Evolutionary conservation across 2,329 filamentous ascomycete species (phyloP), one percentile per base, ranked within the genome.

Genomic region (Penicillium sp.): DNA sequence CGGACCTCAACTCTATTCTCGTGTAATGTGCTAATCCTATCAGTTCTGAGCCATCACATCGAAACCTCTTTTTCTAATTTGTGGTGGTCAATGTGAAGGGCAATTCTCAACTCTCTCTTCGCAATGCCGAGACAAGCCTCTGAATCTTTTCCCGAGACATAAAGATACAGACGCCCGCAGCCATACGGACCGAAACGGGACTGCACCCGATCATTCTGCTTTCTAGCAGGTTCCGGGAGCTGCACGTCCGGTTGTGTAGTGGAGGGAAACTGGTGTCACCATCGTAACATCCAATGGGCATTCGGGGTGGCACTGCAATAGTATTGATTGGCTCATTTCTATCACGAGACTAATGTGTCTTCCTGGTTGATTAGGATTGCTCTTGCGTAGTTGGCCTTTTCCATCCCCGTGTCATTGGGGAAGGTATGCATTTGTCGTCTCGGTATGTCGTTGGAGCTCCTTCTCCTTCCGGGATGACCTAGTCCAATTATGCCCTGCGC

Each of bases 1-100:
- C 34, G 27, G 42, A 50, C 46, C 44, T 46, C 38, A 51, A 50
- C 47, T 50, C 38, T 50, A 52, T 51, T 42, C 26, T 42, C 16
- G 46, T 52, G 46, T 48, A 51, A 51, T 43, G 14, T 15, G 10
- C 32, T 45, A 28, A 17, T 34, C 32, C 37, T n/a, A n/a, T n/a
- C n/a, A n/a, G n/a, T n/a, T n/a, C n/a, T n/a, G n/a, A n/a, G n/a
- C n/a, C n/a, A n/a, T n/a, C n/a, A n/a, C n/a, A n/a, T n/a, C n/a
- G n/a, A n/a, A n/a, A n/a, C n/a, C n/a, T n/a, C n/a, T n/a, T n/a
- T n/a, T n/a, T n/a, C n/a, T n/a, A n/a, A n/a, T n/a, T n/a, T n/a
- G n/a, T n/a, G n/a, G n/a, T n/a, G n/a, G n/a, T n/a, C n/a, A n/a
- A n/a, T n/a, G n/a, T n/a, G n/a, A n/a, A n/a, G n/a, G n/a, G n/a